Evolutionary conservation across 2,329 filamentous ascomycete genomes (phyloP).

Genomic region (Xylaria sp.): DNA sequence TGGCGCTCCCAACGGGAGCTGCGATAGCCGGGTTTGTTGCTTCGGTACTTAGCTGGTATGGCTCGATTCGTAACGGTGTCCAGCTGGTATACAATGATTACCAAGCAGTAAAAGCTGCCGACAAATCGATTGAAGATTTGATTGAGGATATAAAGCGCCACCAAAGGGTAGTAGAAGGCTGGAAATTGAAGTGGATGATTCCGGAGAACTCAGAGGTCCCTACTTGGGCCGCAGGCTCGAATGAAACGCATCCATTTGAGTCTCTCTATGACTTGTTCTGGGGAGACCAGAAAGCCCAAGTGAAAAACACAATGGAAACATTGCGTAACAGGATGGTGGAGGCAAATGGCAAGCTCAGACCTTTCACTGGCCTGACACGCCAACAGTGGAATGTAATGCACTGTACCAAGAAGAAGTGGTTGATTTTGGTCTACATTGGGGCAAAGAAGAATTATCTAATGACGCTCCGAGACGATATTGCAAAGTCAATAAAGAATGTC

Average conservation of each 20-base stretch:
- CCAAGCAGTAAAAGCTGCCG: neutral
- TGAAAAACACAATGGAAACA: neutral
- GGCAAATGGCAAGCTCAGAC: neutral
- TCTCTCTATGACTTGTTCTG: constrained; percentile 3
- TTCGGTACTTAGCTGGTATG: constrained; percentile 8
- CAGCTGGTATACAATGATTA: constrained; percentile 6
- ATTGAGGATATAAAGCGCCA: neutral
- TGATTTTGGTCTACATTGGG: neutral
- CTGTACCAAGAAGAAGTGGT: neutral
- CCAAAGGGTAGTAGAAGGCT: neutral
- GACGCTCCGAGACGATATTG: neutral
- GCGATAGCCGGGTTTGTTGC: constrained; percentile 12
- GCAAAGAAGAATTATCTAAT: neutral
- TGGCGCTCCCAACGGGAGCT: constrained; percentile 8
- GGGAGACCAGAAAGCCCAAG: neutral
- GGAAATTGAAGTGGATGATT: constrained; percentile 8
- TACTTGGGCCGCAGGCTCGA: neutral
- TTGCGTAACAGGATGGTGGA: constrained; percentile 1
- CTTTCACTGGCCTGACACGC: neutral
- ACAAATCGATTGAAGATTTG: constrained; percentile 5
- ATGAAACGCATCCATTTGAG: constrained; percentile 7
- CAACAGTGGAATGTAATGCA: neutral
- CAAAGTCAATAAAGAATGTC: neutral
- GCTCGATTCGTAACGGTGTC: neutral
- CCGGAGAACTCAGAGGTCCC: neutral